These are phyloP conservation scores for Globisporangium lucens DNA, from an alignment of 352 stramenopile genomes.

Conservation along the genomic window DNA sequence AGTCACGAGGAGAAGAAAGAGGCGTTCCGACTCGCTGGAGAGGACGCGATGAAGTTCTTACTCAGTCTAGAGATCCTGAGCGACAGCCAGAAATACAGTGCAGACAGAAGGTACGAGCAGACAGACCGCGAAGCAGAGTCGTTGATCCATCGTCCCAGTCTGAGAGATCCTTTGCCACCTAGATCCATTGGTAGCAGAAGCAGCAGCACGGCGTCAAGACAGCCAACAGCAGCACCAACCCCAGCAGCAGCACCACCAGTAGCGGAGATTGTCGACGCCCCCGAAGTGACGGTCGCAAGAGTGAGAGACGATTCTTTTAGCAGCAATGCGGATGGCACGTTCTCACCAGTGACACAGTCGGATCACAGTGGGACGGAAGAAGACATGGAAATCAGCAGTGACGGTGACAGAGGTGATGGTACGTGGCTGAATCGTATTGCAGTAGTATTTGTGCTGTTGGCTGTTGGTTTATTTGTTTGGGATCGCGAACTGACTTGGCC, in stretches of 20 bases:
- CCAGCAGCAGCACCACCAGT: not conserved
- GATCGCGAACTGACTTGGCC: not conserved
- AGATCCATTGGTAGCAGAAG: not conserved
- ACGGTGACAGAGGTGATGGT: constrained; percentile 10
- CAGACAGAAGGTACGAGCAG: not conserved
- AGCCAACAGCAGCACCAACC: not conserved
- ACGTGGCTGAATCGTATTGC: not conserved
- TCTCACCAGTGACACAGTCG: constrained; percentile 13
- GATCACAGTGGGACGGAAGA: constrained; percentile 15
- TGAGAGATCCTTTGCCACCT: not conserved
- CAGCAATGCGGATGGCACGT: constrained; percentile 5
- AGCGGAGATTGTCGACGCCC: constrained; percentile 7
- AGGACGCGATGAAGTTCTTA: constrained; percentile 47
- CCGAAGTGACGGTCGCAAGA: constrained; percentile 10
- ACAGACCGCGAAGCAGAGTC: constrained; percentile 1
- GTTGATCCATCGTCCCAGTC: not conserved
- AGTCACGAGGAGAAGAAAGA: constrained; percentile 51
- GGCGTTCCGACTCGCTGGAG: constrained; percentile 42
- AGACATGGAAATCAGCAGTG: constrained; percentile 22
- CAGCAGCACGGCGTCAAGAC: not conserved
- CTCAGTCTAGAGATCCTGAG: constrained; percentile 20
- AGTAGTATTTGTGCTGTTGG: not conserved
- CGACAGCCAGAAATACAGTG: constrained; percentile 9
- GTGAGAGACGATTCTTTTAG: constrained; percentile 10
- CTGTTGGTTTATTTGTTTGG: not conserved